Percentiles rank a stretch among this genome's conserved stretches.
These are phyloP conservation scores for Xylariaceae sp. DNA, from an alignment of 2,329 filamentous ascomycete species.

Conservation along the genomic window DNA sequence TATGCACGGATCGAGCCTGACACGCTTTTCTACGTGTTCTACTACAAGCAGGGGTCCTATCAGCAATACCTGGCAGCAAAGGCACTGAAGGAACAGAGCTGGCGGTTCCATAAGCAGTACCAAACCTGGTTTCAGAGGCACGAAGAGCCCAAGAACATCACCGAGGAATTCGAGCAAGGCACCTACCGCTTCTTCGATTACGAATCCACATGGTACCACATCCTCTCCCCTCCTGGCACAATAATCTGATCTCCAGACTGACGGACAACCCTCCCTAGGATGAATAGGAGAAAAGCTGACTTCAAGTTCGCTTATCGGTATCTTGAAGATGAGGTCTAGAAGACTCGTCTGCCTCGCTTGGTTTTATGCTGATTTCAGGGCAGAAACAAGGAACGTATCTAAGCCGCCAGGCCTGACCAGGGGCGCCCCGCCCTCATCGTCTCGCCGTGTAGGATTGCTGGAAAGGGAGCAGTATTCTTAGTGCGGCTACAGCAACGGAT, in stretches of 20 bases:
- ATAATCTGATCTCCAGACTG: constrained; percentile 11
- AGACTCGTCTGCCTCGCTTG: constrained; percentile 39
- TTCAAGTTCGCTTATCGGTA: constrained; percentile 99
- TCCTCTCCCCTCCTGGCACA: constrained; percentile 59
- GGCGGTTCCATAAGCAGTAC: constrained; percentile 99
- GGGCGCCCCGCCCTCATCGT: constrained; percentile 1
- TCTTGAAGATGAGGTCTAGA: constrained; percentile 81
- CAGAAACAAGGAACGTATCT: neutral
- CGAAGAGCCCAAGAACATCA: constrained; percentile 97
- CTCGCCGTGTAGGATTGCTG: constrained; percentile 2
- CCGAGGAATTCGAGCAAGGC: constrained; percentile 96
- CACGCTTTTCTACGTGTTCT: constrained; percentile 97
- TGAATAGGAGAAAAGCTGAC: constrained; percentile 96
- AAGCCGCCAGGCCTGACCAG: neutral
- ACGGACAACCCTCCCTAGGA: constrained; percentile 59
- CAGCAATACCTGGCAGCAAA: constrained; percentile 95
- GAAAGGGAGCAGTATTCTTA: neutral
- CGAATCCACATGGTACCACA: constrained; percentile 96
- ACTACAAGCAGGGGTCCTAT: constrained; percentile 94
- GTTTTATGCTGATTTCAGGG: constrained; percentile 2
- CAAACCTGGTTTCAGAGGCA: constrained; percentile 99
- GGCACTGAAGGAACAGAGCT: constrained; percentile 96
- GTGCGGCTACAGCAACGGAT: neutral
- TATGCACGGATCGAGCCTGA: constrained; percentile 91
- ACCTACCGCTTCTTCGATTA: constrained; percentile 99